Base-by-base conservation (phyloP, 1,139 yeast genomes). In the Groenewaldozyma sp. region DNA sequence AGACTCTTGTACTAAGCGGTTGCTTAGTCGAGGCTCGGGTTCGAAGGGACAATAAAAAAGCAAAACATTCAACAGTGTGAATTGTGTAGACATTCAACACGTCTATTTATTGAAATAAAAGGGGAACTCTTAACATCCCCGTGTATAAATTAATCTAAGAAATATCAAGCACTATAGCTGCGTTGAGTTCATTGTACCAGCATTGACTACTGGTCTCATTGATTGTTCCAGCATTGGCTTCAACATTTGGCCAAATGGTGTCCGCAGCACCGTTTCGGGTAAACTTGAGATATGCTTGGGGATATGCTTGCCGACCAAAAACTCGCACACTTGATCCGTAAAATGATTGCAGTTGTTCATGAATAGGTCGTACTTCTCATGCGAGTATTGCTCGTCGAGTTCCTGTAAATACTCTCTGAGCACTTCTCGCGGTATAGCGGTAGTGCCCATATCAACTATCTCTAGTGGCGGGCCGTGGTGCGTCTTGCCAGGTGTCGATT, bases 1-100 rank as follows among this genome's bases (percentile, higher is more conserved):
- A 82, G 99, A 64, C 71, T 93, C 56, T 71, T 91, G 50, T 93
- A 91, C 61, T 91, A 74, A 45, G n/a, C n/a, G n/a, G n/a, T n/a
- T n/a, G n/a, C n/a, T n/a, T n/a, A n/a, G n/a, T n/a, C n/a, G n/a
- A n/a, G n/a, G n/a, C n/a, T n/a, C n/a, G n/a, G n/a, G n/a, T n/a
- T n/a, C n/a, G n/a, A n/a, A n/a, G n/a, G n/a, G n/a, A n/a, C n/a
- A n/a, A n/a, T n/a, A n/a, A n/a, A n/a, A n/a, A n/a, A n/a, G n/a
- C n/a, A n/a, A n/a, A n/a, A n/a, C n/a, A n/a, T n/a, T n/a, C n/a
- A n/a, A n/a, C n/a, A n/a, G n/a, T n/a, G n/a, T n/a, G n/a, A n/a
- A n/a, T n/a, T n/a, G 31, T 6, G 17, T 27, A 27, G 31, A 17
- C 31, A 27, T 27, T 27, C 31, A 27, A 27, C 31, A 27, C 5